These are phyloP conservation scores for Ambrosiella cleistominuta DNA, from an alignment of 2,329 filamentous ascomycete species.

Conservation along the genomic window DNA sequence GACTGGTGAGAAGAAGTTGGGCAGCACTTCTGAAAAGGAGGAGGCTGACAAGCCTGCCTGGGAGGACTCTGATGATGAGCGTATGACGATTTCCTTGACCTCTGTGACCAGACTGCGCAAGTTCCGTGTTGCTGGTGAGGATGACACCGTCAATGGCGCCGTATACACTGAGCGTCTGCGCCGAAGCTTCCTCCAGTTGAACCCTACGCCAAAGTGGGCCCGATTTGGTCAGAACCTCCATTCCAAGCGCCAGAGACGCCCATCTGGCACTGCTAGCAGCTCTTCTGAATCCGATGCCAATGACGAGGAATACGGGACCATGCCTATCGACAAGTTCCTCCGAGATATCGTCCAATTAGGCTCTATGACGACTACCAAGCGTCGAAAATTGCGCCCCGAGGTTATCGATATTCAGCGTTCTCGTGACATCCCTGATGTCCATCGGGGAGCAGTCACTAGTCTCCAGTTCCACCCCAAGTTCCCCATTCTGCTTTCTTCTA, in stretches of 20 bases:
- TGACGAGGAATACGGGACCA: conserved; percentile 41
- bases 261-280: conserved; percentile 26
- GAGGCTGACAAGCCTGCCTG: conserved; percentile 40
- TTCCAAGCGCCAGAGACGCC: conserved; percentile 32
- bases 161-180: conserved; percentile 72
- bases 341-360: conserved; percentile 55
- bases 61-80: conserved; percentile 93
- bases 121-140: conserved; percentile 58
- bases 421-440: conserved; percentile 64
- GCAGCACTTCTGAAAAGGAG: conserved; percentile 18
- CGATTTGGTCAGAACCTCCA: conserved; percentile 31
- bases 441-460: conserved; percentile 63
- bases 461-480: conserved; percentile 80
- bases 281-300: conserved; percentile 26
- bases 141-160: conserved; percentile 71
- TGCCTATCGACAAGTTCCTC: conserved; percentile 65
- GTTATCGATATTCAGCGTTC: conserved; percentile 78
- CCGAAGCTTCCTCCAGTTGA: conserved; percentile 50
- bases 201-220: conserved; percentile 45
- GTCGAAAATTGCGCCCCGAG: conserved; percentile 64
- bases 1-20: conserved; percentile 25
- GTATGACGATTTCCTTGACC: conserved; percentile 66
- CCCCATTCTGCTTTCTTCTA: conserved; percentile 78
- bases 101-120: conserved; percentile 62
- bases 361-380: conserved; percentile 33